Percentiles rank a stretch among this genome's conserved stretches.
These are phyloP conservation scores for Candida ortonii DNA, from an alignment of 805 yeast species.

Conservation along the genomic window DNA sequence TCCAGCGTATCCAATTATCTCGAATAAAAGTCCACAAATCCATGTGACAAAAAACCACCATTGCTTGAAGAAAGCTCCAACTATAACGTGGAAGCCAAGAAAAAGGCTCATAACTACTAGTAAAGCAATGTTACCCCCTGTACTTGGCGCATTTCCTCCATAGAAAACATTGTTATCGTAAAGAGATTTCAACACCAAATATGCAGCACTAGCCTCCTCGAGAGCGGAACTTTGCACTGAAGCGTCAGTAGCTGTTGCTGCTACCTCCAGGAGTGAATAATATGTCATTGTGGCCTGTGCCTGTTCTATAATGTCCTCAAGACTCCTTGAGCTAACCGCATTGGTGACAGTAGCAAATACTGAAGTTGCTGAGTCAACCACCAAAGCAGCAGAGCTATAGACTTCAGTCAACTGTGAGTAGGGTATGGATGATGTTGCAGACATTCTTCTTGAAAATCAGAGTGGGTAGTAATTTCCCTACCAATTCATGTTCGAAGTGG, in stretches of 20 bases:
- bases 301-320: conserved; percentile 4
- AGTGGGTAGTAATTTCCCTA: too few relatives aligned
- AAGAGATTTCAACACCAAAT: conserved; percentile 18
- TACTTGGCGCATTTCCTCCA: conserved; percentile 46
- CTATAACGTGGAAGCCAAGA: conserved; percentile 38
- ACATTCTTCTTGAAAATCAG: too few relatives aligned
- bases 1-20: conserved; percentile 66
- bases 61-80: conserved; percentile 48
- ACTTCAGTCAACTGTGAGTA: conserved; percentile 11
- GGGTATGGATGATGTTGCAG: conserved; percentile 5
- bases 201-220: conserved; percentile 25
- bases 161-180: conserved; percentile 25
- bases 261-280: conserved; percentile 20
- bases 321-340: background rate
- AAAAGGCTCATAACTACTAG: conserved; percentile 52
- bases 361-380: conserved; percentile 1
- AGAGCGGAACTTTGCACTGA: conserved; percentile 12
- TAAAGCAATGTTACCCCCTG: conserved; percentile 58
- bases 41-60: conserved; percentile 66
- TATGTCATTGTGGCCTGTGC: conserved; percentile 24
- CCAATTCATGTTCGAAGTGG: too few relatives aligned
- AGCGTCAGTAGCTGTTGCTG: conserved; percentile 27
- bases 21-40: conserved; percentile 55
- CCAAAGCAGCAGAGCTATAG: conserved; percentile 10
- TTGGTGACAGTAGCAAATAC: conserved; percentile 8